Base-by-base conservation (phyloP, 805 yeast species). In the Middelhovenomyces tepae region DNA sequence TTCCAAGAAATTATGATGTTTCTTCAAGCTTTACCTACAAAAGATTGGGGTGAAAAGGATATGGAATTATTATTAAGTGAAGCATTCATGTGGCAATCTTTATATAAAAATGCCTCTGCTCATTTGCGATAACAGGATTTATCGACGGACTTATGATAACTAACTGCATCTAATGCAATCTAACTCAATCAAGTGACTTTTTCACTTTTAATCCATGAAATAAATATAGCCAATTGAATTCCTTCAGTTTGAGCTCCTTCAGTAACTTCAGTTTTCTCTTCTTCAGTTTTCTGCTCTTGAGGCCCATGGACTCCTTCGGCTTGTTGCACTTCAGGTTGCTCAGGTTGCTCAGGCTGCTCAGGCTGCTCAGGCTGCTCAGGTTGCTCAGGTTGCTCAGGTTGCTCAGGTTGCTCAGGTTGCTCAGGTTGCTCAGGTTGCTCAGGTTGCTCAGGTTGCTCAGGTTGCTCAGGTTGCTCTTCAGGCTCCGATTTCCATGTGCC, bases 71-170 rank as follows among this genome's bases (percentile, higher is more conserved):
- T 91, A 59, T 59, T 91, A 36, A 85, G 96, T 59, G 96, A 91
- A 56, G 98, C 97, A 0, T 91, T 75, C 56, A 85, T 91, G 49
- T 91, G 96, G 96, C 96, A 87, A 59, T 76, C 89, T 35, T 63
- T 91, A 24, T 91, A 84, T 54, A 85, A 83, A 52, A 81, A 85
- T 53, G 95, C 95, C 4, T 62, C 79, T 13, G 95, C 95, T 1
- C 95, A 87, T 57, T 67, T 87, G 53, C 70, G 78, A 19, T 40
- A 33, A 14, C 7, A 7, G 9, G 7, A 11, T 17, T 9, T 21
- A 21, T 21, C 9, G 9, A 9, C 23, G 23, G 9, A 21, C 23
- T 9, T n/a, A 21, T 24, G 5, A 14, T 20, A 7, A 21, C 13
- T 23, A n/a, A 6, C 13, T 10, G 14, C 14, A 18, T 33, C n/a